Base-by-base conservation (phyloP, 2,329 filamentous ascomycete species). In the Exophiala sideris region DNA sequence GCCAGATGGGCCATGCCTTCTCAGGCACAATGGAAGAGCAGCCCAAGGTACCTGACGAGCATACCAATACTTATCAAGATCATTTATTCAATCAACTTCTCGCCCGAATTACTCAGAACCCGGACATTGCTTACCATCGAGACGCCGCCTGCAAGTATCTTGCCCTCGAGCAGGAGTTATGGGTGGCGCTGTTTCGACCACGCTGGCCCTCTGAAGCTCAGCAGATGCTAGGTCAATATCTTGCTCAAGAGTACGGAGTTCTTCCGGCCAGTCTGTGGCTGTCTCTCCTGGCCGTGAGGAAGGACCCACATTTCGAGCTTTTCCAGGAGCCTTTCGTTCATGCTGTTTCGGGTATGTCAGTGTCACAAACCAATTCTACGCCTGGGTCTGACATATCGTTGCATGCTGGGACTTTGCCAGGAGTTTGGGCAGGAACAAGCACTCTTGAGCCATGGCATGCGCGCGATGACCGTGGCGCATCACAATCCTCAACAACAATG, bases 241-340 rank as follows among this genome's bases (percentile, higher is more conserved):
- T 57, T 11, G 42, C 40, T 14, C 50, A 47, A n/a, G 9, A 46
- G 12, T 54, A 50, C 16, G 54, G 50, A 8, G 21, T 10, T 32
- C 47, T 54, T 9, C 54, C 54, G 16, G 29, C 24, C 12, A 47
- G 51, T 38, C 42, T 57, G n/a, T 50, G 54, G 54, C 24, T 18
- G 18, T 14, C 42, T 42, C 10, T 57, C 42, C 33, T 48, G 18
- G 16, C 34, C 8, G 33, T 57, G 7, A 53, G 50, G 24, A 40
- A 42, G 5, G 33, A 50, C 7, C 14, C 12, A 33, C 45, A 48
- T 14, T 57, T 57, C 16, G 49, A 47, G 11, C 36, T 47, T 1
- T 41, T 36, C 18, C 50, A 48, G 18, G 12, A 49, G 5, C 12
- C 45, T 9, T 29, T 50, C 29, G 39, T 57, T 20, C 10, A 51